Conservation (phyloP, 208 protist genomes). For the Novymonas esmeraldas region DNA sequence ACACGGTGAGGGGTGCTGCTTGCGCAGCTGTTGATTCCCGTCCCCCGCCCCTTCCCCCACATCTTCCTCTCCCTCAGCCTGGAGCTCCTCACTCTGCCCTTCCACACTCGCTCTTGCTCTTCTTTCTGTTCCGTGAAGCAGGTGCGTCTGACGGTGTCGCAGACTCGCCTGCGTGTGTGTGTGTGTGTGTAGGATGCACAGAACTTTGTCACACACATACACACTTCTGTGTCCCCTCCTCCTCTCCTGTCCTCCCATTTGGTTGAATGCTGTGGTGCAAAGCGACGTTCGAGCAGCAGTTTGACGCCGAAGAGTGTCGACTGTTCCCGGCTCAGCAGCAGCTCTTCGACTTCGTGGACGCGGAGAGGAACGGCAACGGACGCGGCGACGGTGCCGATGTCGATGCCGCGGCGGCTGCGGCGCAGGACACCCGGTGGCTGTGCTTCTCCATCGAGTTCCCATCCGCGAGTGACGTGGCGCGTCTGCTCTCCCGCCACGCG, state of each 20-base stretch:
- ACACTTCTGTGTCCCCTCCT: background rate
- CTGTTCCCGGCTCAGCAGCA: conserved; percentile 76
- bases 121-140: background rate
- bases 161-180: too few relatives aligned
- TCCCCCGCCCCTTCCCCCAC: too few relatives aligned
- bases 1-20: too few relatives aligned
- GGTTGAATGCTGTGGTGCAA: conserved; percentile 77
- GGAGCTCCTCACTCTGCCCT: background rate
- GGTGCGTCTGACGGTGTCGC: too few relatives aligned
- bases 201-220: too few relatives aligned
- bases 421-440: too few relatives aligned
- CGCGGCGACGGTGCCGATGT: background rate
- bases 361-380: background rate
- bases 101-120: background rate
- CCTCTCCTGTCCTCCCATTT: background rate
- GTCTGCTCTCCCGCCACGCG: conserved; percentile 41
- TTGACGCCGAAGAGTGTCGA: conserved; percentile 39
- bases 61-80: too few relatives aligned
- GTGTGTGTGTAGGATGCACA: too few relatives aligned
- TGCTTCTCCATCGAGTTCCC: conserved; percentile 87
- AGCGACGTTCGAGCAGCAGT: conserved; percentile 64
- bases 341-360: conserved; percentile 84
- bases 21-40: too few relatives aligned
- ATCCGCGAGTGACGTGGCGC: conserved; percentile 53
- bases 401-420: too few relatives aligned